Evolutionary conservation across 768 basidiomycete species (phyloP).

Genomic region (Tubosaeta sp.): DNA sequence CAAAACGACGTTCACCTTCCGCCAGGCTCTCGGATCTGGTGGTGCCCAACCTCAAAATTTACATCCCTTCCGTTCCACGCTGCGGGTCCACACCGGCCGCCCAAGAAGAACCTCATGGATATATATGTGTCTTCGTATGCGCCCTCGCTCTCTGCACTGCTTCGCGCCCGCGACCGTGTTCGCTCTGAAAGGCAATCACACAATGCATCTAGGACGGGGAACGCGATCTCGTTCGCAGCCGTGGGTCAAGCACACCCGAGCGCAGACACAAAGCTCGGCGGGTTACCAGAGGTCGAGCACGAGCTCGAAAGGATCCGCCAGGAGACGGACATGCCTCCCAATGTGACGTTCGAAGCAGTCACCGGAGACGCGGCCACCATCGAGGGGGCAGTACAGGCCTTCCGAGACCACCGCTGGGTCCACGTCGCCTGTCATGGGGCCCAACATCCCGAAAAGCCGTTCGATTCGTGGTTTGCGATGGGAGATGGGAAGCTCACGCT

Average conservation of each 20-base stretch:
- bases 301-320: not conserved
- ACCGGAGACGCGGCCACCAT: not conserved
- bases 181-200: not conserved
- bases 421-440: not conserved
- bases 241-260: not conserved
- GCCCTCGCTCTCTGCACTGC: not conserved
- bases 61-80: not conserved
- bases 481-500: not conserved
- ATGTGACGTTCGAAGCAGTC: not conserved
- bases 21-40: not conserved
- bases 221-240: not conserved
- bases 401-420: not conserved
- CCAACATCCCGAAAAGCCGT: not conserved
- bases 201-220: not conserved
- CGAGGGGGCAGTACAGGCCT: not conserved
- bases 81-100: not conserved
- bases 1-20: not conserved
- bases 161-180: not conserved
- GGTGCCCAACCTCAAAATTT: not conserved
- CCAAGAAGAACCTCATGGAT: not conserved
- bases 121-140: not conserved
- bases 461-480: not conserved
- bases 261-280: not conserved
- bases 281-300: not conserved
- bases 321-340: not conserved